Evolutionary conservation across 176 grass and related monocot species (phyloP).

Genomic region (Ensete ventricosum): DNA sequence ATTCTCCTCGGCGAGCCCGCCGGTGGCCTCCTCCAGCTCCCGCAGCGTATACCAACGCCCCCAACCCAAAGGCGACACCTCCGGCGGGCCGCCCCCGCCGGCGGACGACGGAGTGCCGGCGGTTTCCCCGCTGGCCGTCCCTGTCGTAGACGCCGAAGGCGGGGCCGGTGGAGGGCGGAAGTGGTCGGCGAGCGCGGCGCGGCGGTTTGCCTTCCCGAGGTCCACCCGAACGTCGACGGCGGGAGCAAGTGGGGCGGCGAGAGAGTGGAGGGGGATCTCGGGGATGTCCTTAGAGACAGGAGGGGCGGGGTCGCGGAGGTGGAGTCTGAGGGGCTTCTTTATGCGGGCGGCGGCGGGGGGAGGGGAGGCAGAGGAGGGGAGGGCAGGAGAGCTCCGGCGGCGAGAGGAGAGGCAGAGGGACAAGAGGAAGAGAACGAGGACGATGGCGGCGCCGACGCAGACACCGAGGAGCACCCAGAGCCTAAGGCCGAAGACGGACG

Average conservation of each 20-base stretch:
- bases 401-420: constrained; percentile 30
- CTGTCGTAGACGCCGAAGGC: constrained; percentile 14
- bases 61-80: constrained; percentile 61
- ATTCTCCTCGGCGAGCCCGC: constrained; percentile 46
- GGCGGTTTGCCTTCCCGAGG: constrained; percentile 43
- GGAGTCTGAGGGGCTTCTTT: constrained; percentile 45
- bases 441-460: constrained; percentile 25
- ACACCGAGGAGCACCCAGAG: constrained; percentile 52
- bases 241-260: constrained; percentile 14
- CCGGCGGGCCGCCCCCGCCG: constrained; percentile 18
- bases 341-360: background rate
- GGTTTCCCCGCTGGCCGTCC: constrained; percentile 29
- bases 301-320: constrained; percentile 31
- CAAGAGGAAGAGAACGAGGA: constrained; percentile 40
- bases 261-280: constrained; percentile 34
- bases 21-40: constrained; percentile 62
- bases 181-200: constrained; percentile 3
- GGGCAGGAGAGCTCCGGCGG: constrained; percentile 17
- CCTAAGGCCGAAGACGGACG: constrained; percentile 65
- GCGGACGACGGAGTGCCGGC: constrained; percentile 12
- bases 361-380: background rate
- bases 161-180: constrained; percentile 23
- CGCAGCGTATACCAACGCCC: constrained; percentile 53
- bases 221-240: constrained; percentile 39
- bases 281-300: constrained; percentile 35